Evolutionary conservation across 1,139 yeast genomes (phyloP), one percentile per base, ranked within the genome.

Genomic region (Fermentozyma sake): DNA sequence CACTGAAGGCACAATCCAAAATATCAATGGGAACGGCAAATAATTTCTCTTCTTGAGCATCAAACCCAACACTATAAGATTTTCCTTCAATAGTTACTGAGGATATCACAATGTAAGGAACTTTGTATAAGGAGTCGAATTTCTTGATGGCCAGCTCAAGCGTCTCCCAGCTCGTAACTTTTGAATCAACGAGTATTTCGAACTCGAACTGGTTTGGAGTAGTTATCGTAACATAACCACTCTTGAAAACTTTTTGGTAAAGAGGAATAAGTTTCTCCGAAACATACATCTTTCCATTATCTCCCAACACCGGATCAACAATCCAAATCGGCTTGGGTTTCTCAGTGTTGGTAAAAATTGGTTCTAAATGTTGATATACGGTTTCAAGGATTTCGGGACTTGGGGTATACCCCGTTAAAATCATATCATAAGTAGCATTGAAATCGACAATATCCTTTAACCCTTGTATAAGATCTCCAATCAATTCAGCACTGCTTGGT

Each of bases 391-490:
- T 68, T 18, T 58, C 68, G 2, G 71, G 73, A 23, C 73, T 73
- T 10, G 89, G 86, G 2, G 78, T 64, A 46, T 85, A 85, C 0
- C 95, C 95, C 0, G 87, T 77, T 29, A 84, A 50, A 2, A 84
- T 48, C 15, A 83, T 78, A 38, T 72, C 72, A 46, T 82, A 83
- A 4, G 49, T 50, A 18, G 54, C 44, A 1, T 52, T 28, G 17
- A 55, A 35, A 25, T 47, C 45, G 2, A 50, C 30, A 6, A 57
- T 52, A 12, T 41, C 39, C 29, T 41, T 37, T 12, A 58, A 31
- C 2, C 63, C 63, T 6, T 37, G 29, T 7, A 57, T 33, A 7
- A 58, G 36, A 23, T 46, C 51, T 8, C 26, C 32, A 2, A 55
- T 35, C 16, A 44, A 34, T 12, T 50, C 47, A 3, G 52, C 40